Conservation (phyloP, 805 yeast genomes). For the Kazachstania africana region DNA sequence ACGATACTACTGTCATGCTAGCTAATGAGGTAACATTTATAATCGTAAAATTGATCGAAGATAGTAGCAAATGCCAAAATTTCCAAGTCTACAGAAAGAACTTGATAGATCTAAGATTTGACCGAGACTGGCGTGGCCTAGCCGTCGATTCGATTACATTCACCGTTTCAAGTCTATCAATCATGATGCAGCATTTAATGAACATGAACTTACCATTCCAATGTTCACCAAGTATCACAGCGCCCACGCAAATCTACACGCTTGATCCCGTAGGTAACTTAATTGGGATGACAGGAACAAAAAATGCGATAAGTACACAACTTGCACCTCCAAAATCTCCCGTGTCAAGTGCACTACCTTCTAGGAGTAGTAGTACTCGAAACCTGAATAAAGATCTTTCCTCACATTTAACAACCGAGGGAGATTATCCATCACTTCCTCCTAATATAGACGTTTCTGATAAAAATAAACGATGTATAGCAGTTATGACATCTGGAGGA, state of each 20-base stretch:
- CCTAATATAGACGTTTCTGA: too few relatives aligned
- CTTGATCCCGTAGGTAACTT: conserved; percentile 77
- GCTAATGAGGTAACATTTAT: conserved; percentile 16
- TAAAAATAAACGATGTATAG: conserved; percentile 35
- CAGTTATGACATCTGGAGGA: conserved; percentile 72
- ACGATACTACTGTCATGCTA: conserved; percentile 4
- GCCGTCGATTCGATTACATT: conserved; percentile 29
- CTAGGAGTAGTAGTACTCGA: conserved; percentile 5
- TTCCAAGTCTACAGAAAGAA: conserved; percentile 13
- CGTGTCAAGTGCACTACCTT: conserved; percentile 2
- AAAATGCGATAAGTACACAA: conserved; percentile 42
- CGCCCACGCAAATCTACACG: conserved; percentile 63
- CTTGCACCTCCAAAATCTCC: conserved; percentile 15
- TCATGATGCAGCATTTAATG: conserved; percentile 14
- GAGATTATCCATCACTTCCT: conserved; percentile 10
- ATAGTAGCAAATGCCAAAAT: conserved; percentile 11
- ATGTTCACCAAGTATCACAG: conserved; percentile 56
- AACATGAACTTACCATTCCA: conserved; percentile 31
- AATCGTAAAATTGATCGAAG: conserved; percentile 15
- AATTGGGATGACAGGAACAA: conserved; percentile 60
- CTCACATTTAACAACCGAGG: conserved; percentile 4
- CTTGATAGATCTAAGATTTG: conserved; percentile 1
- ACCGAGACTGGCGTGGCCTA: conserved; percentile 39
- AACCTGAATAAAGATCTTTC: conserved; percentile 12
- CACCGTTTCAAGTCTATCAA: conserved; percentile 18